Base-by-base conservation (phyloP, 192 early-diverging fungal genomes). In the Backusella parvicylindrica region DNA sequence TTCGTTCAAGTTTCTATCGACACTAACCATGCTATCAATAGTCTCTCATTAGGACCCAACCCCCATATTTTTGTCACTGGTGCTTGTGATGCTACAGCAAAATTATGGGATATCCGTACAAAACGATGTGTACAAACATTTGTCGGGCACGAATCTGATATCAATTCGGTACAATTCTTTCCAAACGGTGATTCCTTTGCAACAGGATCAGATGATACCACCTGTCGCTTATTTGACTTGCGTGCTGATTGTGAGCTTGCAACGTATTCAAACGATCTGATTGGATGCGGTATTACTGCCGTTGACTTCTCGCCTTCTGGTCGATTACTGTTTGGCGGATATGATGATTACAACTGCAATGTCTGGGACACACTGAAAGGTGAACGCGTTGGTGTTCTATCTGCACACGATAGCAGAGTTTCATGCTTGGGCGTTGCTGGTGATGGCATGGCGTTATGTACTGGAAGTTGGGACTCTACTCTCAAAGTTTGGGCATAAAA, bases 121-220 rank as follows among this genome's bases (percentile, higher is more conserved):
- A 96, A 95, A 69, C 92, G 93, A 63, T 99, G 98, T 82, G 96
- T 99, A 68, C 98, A 99, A 80, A 98, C 97, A 18, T 99, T 99
- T 82, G 93, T 91, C 6, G 97, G 97, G 21, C 98, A 99, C 77
- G 97, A 98, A 85, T 95, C 93, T 35, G 98, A 99, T 83, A 97
- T 99, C 79, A 99, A 99, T 75, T 93, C 97, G 56, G 98, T 99
- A 37, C 94, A 97, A 83, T 99, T 99, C 86, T 99, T 99, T 92
- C 98, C 98, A 31, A 96, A 95, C 79, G 98, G 98, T 64, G 93
- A 99, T 78, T 96, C 98, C 0, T 97, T 99, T 79, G 97, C 95
- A 23, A 96, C 96, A n/a, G 98, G 98, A 16, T 98, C 97, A 36
- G 98, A 99, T 84, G 98, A 99, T 84, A 97, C 97, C 31, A 95